Conservation (phyloP, 768 basidiomycete species). For the Pleurotus tuber-regium region DNA sequence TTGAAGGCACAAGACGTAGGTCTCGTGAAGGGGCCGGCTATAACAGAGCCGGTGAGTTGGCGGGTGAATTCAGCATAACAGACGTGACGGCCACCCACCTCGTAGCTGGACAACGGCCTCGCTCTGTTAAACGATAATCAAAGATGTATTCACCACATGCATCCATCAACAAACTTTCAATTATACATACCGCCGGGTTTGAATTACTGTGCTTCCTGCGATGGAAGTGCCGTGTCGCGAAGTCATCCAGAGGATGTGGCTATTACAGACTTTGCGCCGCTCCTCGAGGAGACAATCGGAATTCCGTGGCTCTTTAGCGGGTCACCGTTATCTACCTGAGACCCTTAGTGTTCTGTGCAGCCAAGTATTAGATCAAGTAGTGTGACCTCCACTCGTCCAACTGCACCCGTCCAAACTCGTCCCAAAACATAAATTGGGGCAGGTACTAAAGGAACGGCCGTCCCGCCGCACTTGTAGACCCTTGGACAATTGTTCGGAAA, state of each 20-base stretch:
- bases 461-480: too few relatives aligned
- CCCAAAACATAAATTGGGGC: not conserved
- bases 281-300: not conserved
- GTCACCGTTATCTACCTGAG: not conserved
- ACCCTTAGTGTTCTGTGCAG: not conserved
- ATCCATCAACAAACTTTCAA: too few relatives aligned
- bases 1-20: too few relatives aligned
- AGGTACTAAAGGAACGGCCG: not conserved
- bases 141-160: too few relatives aligned
- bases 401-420: not conserved
- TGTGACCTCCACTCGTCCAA: not conserved
- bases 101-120: too few relatives aligned
- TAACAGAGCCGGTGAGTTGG: too few relatives aligned
- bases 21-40: too few relatives aligned
- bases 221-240: not conserved
- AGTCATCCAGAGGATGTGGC: not conserved
- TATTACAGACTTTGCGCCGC: not conserved
- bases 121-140: too few relatives aligned
- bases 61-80: too few relatives aligned
- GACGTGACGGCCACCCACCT: too few relatives aligned
- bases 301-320: conserved; percentile 3
- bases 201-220: not conserved
- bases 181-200: too few relatives aligned
- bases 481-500: too few relatives aligned
- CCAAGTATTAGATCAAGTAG: not conserved